A percentile compares a stretch with the other conserved stretches of the same genome.
These are phyloP conservation scores for Emericellopsis terricola DNA, from an alignment of 495 filamentous ascomycete genomes.

Conservation along the genomic window DNA sequence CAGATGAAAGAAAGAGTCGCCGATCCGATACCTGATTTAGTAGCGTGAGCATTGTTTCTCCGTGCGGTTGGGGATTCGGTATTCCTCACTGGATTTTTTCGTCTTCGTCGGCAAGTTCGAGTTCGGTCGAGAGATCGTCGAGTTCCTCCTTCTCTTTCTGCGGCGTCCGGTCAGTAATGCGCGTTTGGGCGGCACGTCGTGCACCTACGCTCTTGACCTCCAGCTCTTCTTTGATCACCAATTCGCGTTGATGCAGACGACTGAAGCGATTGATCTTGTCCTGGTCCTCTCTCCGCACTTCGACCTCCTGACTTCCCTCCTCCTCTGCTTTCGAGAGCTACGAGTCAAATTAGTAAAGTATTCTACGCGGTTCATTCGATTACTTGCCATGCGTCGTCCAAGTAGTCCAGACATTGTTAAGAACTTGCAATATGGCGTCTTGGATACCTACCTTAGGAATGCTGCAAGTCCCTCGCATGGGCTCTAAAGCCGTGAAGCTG, in stretches of 20 bases:
- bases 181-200: background rate
- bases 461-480: too few species aligned
- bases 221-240: slow-evolving; percentile 60
- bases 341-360: background rate
- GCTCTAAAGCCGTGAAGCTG: too few species aligned
- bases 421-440: background rate
- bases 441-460: too few species aligned
- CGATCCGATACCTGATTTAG: slow-evolving; percentile 69
- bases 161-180: slow-evolving; percentile 7
- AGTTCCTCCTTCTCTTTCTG: slow-evolving; percentile 98
- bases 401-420: slow-evolving; percentile 1
- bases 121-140: slow-evolving; percentile 75
- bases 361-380: too few species aligned
- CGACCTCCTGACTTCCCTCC: slow-evolving; percentile 57
- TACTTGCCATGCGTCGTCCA: slow-evolving; percentile 1
- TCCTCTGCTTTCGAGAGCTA: slow-evolving; percentile 93
- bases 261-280: slow-evolving; percentile 98
- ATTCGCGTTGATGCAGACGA: slow-evolving; percentile 74
- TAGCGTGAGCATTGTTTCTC: slow-evolving; percentile 7
- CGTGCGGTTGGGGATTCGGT: background rate
- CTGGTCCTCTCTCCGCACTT: slow-evolving; percentile 90
- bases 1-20: slow-evolving; percentile 82
- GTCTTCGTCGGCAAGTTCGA: slow-evolving; percentile 92
- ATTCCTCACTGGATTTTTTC: slow-evolving; percentile 62
- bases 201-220: slow-evolving; percentile 58